These are phyloP conservation scores for Cladorrhinum sp. DNA, from an alignment of 2,329 filamentous ascomycete species.

Conservation along the genomic window DNA sequence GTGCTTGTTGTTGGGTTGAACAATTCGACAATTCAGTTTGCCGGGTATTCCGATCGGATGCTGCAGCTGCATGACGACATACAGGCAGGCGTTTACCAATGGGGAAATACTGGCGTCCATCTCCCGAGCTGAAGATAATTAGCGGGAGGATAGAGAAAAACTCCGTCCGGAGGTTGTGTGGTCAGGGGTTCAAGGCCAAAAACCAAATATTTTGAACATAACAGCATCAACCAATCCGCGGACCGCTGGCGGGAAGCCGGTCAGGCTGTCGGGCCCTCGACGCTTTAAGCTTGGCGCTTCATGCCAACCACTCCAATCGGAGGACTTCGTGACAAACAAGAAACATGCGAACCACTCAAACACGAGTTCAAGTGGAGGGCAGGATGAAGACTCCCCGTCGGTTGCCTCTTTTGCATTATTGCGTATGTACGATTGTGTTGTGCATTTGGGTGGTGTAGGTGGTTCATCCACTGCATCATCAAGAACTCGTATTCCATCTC, in stretches of 20 bases:
- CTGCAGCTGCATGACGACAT: not conserved
- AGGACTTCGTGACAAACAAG: not conserved
- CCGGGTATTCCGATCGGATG: not conserved
- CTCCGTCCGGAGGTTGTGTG: no score
- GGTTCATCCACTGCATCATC: not conserved
- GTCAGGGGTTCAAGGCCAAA: no score
- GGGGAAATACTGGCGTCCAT: not conserved
- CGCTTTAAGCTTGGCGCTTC: not conserved
- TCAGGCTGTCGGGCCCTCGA: not conserved
- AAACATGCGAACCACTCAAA: not conserved
- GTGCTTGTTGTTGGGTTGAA: no score
- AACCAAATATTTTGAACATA: no score
- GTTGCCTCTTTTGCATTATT: not conserved
- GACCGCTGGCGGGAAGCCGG: not conserved
- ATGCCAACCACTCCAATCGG: not conserved
- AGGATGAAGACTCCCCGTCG: not conserved
- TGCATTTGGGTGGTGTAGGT: not conserved
- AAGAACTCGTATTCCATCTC: conserved; percentile 18
- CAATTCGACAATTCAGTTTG: no score
- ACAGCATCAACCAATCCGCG: not conserved
- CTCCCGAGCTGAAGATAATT: not conserved
- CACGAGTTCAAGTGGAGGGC: not conserved
- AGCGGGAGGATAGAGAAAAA: no score
- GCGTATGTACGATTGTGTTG: not conserved
- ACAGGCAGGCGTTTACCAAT: not conserved